phyloP scores from a whole-genome alignment of 2,329 filamentous ascomycete genomes.

The Capronia epimyces region DNA sequence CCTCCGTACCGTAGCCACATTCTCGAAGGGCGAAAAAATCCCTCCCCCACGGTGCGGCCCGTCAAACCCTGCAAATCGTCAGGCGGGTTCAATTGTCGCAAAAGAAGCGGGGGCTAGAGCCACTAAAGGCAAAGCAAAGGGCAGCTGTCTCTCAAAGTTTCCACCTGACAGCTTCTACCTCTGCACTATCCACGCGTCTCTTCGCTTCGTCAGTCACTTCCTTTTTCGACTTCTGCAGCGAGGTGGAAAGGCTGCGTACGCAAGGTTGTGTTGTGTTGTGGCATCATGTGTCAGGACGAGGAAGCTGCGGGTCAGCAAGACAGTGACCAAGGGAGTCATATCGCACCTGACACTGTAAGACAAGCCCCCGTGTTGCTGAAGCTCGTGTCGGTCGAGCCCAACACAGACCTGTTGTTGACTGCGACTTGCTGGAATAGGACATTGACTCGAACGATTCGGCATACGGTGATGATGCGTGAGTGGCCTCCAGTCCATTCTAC shows the following conservation, averaged over 20 bases:
- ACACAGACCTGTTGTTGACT: not conserved
- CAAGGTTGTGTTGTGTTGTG: no score
- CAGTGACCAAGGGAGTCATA: not conserved
- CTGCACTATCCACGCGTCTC: no score
- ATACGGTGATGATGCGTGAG: conserved; percentile 22
- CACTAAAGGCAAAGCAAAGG: no score
- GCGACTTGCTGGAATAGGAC: conserved; percentile 2
- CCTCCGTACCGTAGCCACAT: no score
- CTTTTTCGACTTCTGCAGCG: no score
- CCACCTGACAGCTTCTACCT: no score
- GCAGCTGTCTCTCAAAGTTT: no score
- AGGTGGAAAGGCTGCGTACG: no score
- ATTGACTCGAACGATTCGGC: conserved; percentile 16
- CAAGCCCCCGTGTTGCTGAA: not conserved
- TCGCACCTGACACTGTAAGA: not conserved
- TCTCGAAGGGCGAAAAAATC: not conserved
- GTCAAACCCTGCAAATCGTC: not conserved
- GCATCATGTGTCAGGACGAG: not conserved
- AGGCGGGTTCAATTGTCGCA: no score
- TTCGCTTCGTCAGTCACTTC: no score
- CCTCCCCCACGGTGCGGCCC: not conserved
- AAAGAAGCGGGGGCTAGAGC: no score
- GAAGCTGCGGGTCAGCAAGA: not conserved
- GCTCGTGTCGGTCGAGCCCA: not conserved
- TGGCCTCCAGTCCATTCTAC: not conserved